Evolutionary conservation across 306 rosid genomes (phyloP).

Genomic region (Neltuma alba): DNA sequence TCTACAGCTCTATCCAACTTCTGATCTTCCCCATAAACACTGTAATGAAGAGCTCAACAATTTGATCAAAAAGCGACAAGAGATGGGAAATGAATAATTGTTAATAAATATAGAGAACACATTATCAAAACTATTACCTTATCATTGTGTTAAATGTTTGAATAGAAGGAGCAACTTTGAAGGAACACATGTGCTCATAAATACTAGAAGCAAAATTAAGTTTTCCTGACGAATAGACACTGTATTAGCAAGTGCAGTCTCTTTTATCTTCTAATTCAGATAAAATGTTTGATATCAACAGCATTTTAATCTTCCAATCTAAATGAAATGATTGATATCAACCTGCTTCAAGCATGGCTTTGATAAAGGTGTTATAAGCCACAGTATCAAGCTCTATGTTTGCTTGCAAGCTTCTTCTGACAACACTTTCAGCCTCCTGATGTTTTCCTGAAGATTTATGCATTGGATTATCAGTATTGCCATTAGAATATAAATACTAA

Average conservation of each 20-base stretch:
- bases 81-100: constrained; percentile 2
- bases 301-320: too few relatives aligned
- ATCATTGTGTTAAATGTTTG: constrained; percentile 93
- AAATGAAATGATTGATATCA: neutral
- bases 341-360: constrained; percentile 95
- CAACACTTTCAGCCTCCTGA: constrained; percentile 69
- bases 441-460: constrained; percentile 60
- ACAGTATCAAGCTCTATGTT: constrained; percentile 81
- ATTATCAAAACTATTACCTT: constrained; percentile 54
- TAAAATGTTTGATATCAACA: too few relatives aligned
- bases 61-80: constrained; percentile 20
- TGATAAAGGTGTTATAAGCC: constrained; percentile 91
- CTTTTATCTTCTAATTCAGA: neutral
- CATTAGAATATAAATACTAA: constrained; percentile 27
- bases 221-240: neutral
- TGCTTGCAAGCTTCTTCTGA: constrained; percentile 58
- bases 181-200: constrained; percentile 68
- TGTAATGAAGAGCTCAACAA: constrained; percentile 38
- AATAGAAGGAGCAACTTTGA: constrained; percentile 73
- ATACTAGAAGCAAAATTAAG: constrained; percentile 52
- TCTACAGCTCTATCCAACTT: constrained; percentile 79
- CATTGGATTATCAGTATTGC: constrained; percentile 12
- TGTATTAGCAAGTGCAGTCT: constrained; percentile 40
- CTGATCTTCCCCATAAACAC: constrained; percentile 83
- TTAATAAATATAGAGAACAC: neutral